phyloP scores from a whole-genome alignment of 768 basidiomycete genomes.

The Lactarius hatsudake region DNA sequence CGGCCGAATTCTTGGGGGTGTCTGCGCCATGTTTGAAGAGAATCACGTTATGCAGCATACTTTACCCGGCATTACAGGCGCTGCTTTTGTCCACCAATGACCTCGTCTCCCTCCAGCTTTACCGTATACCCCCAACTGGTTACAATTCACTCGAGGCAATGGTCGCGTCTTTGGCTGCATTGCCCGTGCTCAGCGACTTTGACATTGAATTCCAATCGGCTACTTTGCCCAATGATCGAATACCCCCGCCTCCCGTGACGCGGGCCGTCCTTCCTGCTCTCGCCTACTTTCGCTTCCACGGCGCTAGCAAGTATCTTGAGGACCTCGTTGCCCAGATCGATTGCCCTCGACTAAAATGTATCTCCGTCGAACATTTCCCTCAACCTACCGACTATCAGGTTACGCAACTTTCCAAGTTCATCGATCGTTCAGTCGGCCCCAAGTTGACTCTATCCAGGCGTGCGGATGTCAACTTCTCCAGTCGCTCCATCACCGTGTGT shows the following conservation, averaged over 20 bases:
- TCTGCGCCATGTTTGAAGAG: no score
- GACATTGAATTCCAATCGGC: background rate
- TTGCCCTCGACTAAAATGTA: background rate
- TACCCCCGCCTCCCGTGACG: background rate
- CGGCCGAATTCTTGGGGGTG: no score
- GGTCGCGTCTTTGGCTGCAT: background rate
- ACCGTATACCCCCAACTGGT: background rate
- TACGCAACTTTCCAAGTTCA: background rate
- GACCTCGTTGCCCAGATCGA: background rate
- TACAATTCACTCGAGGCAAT: conserved; percentile 1
- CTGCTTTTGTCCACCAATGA: no score
- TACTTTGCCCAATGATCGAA: no score
- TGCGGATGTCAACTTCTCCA: no score
- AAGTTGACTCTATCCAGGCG: background rate
- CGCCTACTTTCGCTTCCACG: background rate
- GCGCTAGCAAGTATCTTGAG: conserved; percentile 2
- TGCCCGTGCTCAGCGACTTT: background rate
- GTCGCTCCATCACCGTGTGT: no score
- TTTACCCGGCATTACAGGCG: no score
- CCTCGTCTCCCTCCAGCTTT: no score
- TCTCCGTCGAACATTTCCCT: background rate
- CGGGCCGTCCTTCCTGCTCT: background rate
- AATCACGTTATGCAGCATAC: no score
- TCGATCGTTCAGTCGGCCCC: background rate
- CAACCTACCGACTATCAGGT: background rate